Evolutionary conservation across 176 grass and related monocot genomes (phyloP).

Genomic region (Carex littledalei): DNA sequence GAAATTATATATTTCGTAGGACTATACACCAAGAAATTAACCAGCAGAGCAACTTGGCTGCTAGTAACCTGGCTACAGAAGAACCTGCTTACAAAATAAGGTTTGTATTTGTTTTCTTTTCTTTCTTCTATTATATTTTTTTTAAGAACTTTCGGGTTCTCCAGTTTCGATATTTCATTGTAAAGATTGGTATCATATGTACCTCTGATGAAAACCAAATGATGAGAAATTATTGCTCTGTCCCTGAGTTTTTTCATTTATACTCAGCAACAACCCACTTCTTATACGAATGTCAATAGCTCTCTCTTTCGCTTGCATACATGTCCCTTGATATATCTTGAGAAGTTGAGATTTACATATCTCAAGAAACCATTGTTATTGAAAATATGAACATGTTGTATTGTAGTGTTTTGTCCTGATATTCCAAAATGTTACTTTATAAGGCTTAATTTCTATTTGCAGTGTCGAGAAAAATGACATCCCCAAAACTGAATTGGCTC

Average conservation of each 20-base stretch:
- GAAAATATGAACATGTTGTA: neutral
- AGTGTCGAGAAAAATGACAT: constrained; percentile 15
- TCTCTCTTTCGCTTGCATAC: neutral
- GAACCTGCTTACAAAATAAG: neutral
- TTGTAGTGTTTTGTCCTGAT: neutral
- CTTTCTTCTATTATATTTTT: neutral
- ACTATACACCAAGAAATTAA: neutral
- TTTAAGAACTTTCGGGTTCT: neutral
- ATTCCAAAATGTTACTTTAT: neutral
- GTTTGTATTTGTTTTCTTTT: constrained; percentile 6
- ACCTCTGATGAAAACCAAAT: neutral
- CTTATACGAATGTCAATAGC: neutral
- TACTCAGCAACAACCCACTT: neutral
- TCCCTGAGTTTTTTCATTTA: neutral
- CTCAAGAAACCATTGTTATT: neutral
- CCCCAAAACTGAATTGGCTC: constrained; percentile 32
- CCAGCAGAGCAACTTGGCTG: neutral
- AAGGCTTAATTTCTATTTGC: neutral
- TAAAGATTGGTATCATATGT: neutral
- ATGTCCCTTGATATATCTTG: neutral
- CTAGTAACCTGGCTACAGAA: neutral
- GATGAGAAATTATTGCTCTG: neutral
- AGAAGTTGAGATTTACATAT: constrained; percentile 5
- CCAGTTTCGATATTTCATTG: neutral
- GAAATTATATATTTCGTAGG: neutral